Base-by-base conservation (phyloP, 257 asterid genomes). In the Linderniella brevidens region DNA sequence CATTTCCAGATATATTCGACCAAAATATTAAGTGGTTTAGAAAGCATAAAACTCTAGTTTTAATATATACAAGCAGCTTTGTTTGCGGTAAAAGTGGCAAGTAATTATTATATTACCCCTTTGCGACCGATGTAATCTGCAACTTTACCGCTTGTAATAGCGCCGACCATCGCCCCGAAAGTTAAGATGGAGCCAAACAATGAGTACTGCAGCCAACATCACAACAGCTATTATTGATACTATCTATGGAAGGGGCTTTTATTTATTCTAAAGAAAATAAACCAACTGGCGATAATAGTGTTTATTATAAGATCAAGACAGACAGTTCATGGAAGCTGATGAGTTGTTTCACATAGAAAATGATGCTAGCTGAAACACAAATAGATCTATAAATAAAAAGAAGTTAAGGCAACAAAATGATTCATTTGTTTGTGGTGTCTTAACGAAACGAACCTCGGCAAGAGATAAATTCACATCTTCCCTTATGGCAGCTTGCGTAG, bases 151-250 rank as follows among this genome's bases (percentile, higher is more conserved):
- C 92, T 76, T 0, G 94, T 85, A 47, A 90, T 79, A 19, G 96
- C 96, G 8, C 98, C 98, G 42, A 90, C 77, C 98, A 88, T 88
- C 1, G 94, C 96, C 46, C 98, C 98, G 55, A 90, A 81, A 12
- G 94, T 85, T 62, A 81, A 35, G 60, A 90, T 66, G 39, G 98
- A 85, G 54, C 98, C 98, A 61, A 90, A 90, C 58, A 85, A 61
- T 17, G 96, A 90, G 74, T 74, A 90, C 98, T 90, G 76, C 9
- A 11, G 40, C 71, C 4, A 25, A 25, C 32, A 25, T 25, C 32
- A 25, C 32, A 25, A 25, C 32, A 25, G 32, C 3, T 25, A 25
- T 25, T 2, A 25, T 2, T 25, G 6, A 25, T 25, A 3, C 6
- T 25, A 25, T 25, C 32, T 3, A 25, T 25, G 32, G 6, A 2